Evolutionary conservation across 1,284 basidiomycete species (phyloP).

Genomic region (Marasmius fiardii): DNA sequence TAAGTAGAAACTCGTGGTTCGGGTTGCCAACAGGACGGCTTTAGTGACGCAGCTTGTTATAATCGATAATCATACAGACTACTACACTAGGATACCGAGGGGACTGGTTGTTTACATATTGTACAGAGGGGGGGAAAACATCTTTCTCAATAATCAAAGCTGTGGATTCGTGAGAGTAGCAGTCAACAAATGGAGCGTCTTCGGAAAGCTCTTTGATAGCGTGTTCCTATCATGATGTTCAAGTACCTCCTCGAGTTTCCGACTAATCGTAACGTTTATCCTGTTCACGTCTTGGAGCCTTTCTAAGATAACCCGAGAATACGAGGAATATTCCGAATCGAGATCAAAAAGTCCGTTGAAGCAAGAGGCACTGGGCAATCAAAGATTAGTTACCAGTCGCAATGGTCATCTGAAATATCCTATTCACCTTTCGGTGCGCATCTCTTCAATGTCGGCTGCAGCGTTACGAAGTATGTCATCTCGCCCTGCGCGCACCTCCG

Average conservation of each 20-base stretch:
- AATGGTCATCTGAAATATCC: constrained; percentile 17
- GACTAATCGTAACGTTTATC: constrained; percentile 16
- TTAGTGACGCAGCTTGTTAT: too few relatives aligned
- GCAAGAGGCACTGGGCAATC: constrained; percentile 22
- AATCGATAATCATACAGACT: too few relatives aligned
- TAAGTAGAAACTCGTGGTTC: too few relatives aligned
- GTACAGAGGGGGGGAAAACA: too few relatives aligned
- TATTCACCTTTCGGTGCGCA: constrained; percentile 36
- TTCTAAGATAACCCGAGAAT: constrained; percentile 25
- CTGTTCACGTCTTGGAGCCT: constrained; percentile 26
- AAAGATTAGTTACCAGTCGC: constrained; percentile 5
- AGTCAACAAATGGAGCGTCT: constrained; percentile 5
- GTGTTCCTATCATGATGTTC: constrained; percentile 31
- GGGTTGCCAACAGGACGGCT: too few relatives aligned
- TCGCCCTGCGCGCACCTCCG: constrained; percentile 37
- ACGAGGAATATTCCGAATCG: constrained; percentile 32
- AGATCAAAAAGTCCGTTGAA: constrained; percentile 34
- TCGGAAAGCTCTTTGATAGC: constrained; percentile 32
- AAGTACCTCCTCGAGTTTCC: constrained; percentile 3
- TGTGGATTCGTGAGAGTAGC: not conserved
- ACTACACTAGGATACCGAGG: too few relatives aligned
- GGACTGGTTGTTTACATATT: too few relatives aligned
- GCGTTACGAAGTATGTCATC: constrained; percentile 39
- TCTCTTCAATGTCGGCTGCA: constrained; percentile 33
- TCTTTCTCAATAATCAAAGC: not conserved